Base-by-base conservation (phyloP, 2,329 filamentous ascomycete genomes). In the Cucurbitaria berberidis region DNA sequence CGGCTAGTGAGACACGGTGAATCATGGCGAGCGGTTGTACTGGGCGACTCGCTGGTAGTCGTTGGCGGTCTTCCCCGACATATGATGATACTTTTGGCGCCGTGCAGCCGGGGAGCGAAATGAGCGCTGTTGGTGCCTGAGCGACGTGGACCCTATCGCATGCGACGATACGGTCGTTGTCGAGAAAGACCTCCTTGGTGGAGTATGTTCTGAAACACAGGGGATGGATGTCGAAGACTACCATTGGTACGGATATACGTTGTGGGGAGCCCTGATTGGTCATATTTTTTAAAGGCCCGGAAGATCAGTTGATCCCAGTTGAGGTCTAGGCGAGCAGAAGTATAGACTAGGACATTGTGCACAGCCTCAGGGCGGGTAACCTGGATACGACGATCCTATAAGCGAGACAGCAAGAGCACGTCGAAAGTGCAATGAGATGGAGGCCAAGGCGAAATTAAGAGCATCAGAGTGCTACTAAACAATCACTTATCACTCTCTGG, bases 71-170 rank as follows among this genome's bases (percentile, higher is more conserved):
- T 53, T 42, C 48, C 30, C 45, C 47, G 43, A 57, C 50, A 49
- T 18, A 49, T 48, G 55, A 52, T 43, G 44, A 45, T 51, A 34
- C 40, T 47, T 47, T 60, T 56, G 55, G 51, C 48, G 51, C 47
- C 45, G 49, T 46, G 32, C 48, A 55, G n/a, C 48, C 57, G 45
- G 48, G 45, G 53, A 62, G 40, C 45, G 47, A 53, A 45, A 48
- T 57, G 41, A 49, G 48, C 29, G 41, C 42, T 46, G 48, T 56
- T 52, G 53, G 43, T 50, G 51, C 51, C 48, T 61, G 52, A 63
- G 51, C 44, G 44, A 67, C 60, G 61, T 67, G 63, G 67, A 63
- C 46, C 64, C 58, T 65, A 65, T 69, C 53, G 53, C 51, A 49
- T 19, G 48, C 44, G 51, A 53, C 48, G 51, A 61, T 48, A 55